These are phyloP conservation scores for Setaria viridis DNA, from an alignment of 202 grass and related monocot species.

Conservation along the genomic window DNA sequence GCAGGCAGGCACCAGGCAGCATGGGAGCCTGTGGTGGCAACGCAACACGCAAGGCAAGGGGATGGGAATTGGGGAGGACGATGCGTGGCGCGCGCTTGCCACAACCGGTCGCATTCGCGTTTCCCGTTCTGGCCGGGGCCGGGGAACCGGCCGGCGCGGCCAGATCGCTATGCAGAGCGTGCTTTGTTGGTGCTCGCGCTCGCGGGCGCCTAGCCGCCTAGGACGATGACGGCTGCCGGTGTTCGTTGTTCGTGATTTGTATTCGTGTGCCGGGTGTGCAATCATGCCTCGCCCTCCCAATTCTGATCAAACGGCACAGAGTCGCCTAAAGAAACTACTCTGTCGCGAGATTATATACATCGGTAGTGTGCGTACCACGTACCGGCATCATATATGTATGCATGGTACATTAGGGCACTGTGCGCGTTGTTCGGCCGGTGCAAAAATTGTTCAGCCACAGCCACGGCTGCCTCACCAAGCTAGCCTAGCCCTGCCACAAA, in stretches of 20 bases:
- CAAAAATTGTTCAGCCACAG: not conserved
- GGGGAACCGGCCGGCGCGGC: not conserved
- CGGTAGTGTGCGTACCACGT: not conserved
- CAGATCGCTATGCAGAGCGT: not conserved
- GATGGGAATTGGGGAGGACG: not conserved
- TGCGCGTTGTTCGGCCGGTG: not conserved
- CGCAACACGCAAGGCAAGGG: not conserved
- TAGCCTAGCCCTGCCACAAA: not conserved
- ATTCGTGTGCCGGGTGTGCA: not conserved
- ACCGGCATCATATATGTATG: not conserved
- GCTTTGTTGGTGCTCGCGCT: not conserved
- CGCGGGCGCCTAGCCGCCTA: no score
- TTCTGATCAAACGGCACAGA: no score
- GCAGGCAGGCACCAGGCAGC: not conserved
- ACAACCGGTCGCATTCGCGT: slow-evolving; percentile 32
- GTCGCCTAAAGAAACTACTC: no score
- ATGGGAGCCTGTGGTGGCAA: not conserved
- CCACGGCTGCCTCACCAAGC: no score
- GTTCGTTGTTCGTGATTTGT: not conserved
- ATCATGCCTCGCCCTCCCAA: no score
- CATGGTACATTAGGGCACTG: not conserved
- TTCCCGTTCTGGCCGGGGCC: slow-evolving; percentile 41
- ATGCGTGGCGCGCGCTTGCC: not conserved
- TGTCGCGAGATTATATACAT: no score
- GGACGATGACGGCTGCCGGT: not conserved